Evolutionary conservation across 352 stramenopile species (phyloP).

Genomic region (Phytophthora multivora): DNA sequence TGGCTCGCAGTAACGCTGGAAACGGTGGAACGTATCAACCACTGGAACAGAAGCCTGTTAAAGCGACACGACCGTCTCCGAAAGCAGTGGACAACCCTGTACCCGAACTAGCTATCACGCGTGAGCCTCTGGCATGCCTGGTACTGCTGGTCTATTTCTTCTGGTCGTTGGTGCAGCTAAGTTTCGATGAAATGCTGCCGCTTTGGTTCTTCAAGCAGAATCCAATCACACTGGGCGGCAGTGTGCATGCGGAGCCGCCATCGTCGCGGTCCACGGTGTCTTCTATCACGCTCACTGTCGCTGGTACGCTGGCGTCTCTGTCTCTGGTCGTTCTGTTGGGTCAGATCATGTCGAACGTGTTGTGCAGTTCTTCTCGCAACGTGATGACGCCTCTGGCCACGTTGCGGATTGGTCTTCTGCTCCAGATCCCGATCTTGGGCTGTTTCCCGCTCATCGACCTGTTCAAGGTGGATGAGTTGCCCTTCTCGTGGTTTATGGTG

Average conservation of each 20-base stretch:
- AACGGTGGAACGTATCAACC: conserved; percentile 26
- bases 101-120: conserved; percentile 63
- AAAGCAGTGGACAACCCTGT: conserved; percentile 25
- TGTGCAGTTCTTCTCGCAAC: conserved; percentile 54
- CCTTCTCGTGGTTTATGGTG: conserved; percentile 66
- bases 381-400: conserved; percentile 81
- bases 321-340: conserved; percentile 54
- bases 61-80: conserved; percentile 21
- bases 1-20: conserved; percentile 26
- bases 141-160: conserved; percentile 75
- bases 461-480: conserved; percentile 68
- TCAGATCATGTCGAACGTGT: conserved; percentile 53
- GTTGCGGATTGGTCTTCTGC: conserved; percentile 72
- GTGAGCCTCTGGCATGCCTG: conserved; percentile 68
- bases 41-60: conserved; percentile 35
- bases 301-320: conserved; percentile 56
- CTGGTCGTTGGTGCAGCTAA: conserved; percentile 72
- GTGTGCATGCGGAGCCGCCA: conserved; percentile 43
- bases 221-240: conserved; percentile 40
- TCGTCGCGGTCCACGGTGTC: conserved; percentile 45
- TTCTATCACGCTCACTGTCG: conserved; percentile 62
- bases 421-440: conserved; percentile 74
- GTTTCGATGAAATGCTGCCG: conserved; percentile 81
- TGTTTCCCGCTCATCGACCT: conserved; percentile 75
- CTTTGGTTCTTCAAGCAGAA: conserved; percentile 84